Base-by-base conservation (phyloP, 1,284 basidiomycete genomes). In the Tetrapyrgos nigripes region DNA sequence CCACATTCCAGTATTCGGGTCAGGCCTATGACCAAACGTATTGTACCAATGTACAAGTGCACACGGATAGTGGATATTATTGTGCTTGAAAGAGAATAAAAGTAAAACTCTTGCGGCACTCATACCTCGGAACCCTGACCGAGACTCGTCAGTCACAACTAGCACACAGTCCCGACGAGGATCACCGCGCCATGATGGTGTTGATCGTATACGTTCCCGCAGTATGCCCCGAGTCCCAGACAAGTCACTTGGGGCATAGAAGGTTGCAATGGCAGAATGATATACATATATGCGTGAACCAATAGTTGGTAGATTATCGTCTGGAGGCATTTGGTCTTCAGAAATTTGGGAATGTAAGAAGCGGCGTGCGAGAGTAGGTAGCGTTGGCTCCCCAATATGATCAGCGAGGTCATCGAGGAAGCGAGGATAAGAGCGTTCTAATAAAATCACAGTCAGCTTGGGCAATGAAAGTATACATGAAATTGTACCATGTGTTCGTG, bases 181-280 rank as follows among this genome's bases (percentile, higher is more conserved):
- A 19, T 23, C 45, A 8, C 57, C 50, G 27, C 53, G 23, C 70
- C 71, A 75, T 6, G 53, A 57, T 4, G 59, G 60, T 1, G 56
- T 70, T 3, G 64, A 64, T 2, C 65, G 58, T 31, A 76, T 76
- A 3, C 58, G 58, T 50, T 75, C 68, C 2, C 55, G 61, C n/a
- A 62, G 62, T 69, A 75, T 71, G 0, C 72, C 73, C 9, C 63
- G 48, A 11, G 59, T 40, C 10, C 74, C 72, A 14, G 62, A 70
- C 5, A 59, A 27, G 50, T 76, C 68, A 56, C 74, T 75, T 13
- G 70, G 73, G 9, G 72, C 70, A 58, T 62, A 69, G 57, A 69
- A 75, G 0, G 43, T 53, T 4, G 69, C 64, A 8, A 61, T 50
- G 4, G 70, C 70, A 44, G 71, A 73, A 26, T 65, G 57, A 35